Conservation (phyloP, 1,284 basidiomycete species). For the Microbotryum lychnidis-dioicae region DNA sequence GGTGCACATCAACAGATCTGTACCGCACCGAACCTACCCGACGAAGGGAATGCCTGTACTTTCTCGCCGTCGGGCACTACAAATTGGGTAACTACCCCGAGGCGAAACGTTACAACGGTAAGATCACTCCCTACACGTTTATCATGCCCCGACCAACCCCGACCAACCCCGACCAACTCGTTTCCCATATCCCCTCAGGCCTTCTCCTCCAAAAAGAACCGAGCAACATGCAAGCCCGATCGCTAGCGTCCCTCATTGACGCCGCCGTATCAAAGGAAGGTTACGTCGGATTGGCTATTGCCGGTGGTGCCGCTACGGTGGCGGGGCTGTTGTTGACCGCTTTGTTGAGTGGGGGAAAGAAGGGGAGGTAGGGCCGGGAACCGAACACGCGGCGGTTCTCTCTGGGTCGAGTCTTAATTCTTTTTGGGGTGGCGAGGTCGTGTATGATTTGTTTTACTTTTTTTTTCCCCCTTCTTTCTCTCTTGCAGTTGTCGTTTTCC, state of each 20-base stretch:
- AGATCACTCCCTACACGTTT: slow-evolving; percentile 34
- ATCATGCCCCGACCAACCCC: too few relatives aligned
- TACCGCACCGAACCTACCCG: slow-evolving; percentile 81
- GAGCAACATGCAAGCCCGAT: slow-evolving; percentile 84
- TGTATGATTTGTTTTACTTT: neutral
- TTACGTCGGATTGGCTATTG: slow-evolving; percentile 78
- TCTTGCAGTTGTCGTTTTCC: neutral
- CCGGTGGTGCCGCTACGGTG: slow-evolving; percentile 78
- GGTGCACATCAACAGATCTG: slow-evolving; percentile 56
- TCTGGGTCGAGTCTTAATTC: neutral
- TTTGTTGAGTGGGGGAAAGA: slow-evolving; percentile 43
- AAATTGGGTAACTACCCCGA: slow-evolving; percentile 95
- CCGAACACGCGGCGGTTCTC: too few relatives aligned
- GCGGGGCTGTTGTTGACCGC: slow-evolving; percentile 73
- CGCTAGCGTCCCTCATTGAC: slow-evolving; percentile 75
- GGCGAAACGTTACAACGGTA: slow-evolving; percentile 86
- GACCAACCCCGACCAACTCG: too few relatives aligned
- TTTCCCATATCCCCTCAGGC: slow-evolving; percentile 47
- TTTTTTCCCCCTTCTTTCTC: neutral
- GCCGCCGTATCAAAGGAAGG: slow-evolving; percentile 74
- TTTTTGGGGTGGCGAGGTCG: neutral
- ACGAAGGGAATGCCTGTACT: slow-evolving; percentile 92
- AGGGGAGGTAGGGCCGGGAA: neutral
- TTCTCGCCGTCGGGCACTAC: slow-evolving; percentile 91
- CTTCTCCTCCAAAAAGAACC: slow-evolving; percentile 89